Conservation (phyloP, 2,329 filamentous ascomycete species). For the Talaromyces piceae region DNA sequence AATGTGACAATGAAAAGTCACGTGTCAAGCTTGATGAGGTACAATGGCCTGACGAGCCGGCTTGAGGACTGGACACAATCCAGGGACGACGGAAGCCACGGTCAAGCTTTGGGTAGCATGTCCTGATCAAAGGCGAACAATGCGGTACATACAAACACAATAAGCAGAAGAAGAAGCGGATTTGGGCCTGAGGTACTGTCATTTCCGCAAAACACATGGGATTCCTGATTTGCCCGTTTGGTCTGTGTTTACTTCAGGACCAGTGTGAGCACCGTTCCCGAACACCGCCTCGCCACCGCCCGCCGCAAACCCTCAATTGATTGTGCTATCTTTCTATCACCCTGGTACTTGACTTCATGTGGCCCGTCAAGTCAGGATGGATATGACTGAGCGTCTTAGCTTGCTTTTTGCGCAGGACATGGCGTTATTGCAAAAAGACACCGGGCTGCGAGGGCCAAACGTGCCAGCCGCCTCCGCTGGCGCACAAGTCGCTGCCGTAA, state of each 20-base stretch:
- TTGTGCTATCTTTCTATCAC: neutral
- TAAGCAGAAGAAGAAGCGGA: too few relatives aligned
- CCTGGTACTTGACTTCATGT: neutral
- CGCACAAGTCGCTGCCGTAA: neutral
- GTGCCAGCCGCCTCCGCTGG: neutral
- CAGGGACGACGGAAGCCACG: too few relatives aligned
- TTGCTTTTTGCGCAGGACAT: slow-evolving; percentile 24
- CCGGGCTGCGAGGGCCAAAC: slow-evolving; percentile 11
- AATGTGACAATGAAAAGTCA: too few relatives aligned
- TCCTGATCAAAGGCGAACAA: too few relatives aligned
- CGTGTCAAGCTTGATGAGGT: too few relatives aligned
- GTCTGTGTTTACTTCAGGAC: neutral
- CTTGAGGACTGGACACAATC: too few relatives aligned
- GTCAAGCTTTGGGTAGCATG: too few relatives aligned
- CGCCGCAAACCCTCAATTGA: neutral
- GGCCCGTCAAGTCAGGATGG: slow-evolving; percentile 12
- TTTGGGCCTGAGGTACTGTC: too few relatives aligned
- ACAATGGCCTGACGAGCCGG: too few relatives aligned
- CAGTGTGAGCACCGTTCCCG: neutral
- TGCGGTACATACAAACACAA: too few relatives aligned
- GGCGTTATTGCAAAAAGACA: slow-evolving; percentile 18
- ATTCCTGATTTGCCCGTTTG: neutral
- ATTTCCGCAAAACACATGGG: too few relatives aligned
- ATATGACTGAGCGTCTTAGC: slow-evolving; percentile 18
- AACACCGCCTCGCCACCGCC: neutral